Conservation (phyloP, 2,329 filamentous ascomycete genomes). For the Teratosphaeria pseudoeucalypti region DNA sequence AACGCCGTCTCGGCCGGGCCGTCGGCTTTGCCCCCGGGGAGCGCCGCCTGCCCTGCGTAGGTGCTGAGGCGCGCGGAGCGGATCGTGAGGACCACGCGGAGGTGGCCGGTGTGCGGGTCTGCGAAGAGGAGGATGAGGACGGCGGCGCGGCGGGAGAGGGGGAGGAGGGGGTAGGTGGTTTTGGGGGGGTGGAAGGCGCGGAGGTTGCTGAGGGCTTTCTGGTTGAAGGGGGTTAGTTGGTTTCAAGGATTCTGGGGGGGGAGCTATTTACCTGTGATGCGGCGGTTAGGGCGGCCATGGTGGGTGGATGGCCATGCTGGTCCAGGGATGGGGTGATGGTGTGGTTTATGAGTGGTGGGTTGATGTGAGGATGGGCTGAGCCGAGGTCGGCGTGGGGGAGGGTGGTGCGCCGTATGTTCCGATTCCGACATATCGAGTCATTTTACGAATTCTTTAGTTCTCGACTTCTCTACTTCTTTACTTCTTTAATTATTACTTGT, state of each 20-base stretch:
- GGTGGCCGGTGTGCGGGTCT: slow-evolving; percentile 60
- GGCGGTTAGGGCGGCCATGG: slow-evolving; percentile 24
- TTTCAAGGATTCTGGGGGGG: neutral
- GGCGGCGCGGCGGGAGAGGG: slow-evolving; percentile 61
- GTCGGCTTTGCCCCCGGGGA: slow-evolving; percentile 48
- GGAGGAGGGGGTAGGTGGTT: slow-evolving; percentile 47
- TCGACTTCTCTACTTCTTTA: too few relatives aligned
- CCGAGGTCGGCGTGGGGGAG: neutral
- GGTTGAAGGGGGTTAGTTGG: neutral
- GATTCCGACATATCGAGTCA: too few relatives aligned
- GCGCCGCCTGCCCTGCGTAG: slow-evolving; percentile 35
- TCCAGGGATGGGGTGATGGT: neutral
- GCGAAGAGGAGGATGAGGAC: slow-evolving; percentile 83
- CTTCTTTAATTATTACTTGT: too few relatives aligned
- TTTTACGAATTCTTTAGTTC: too few relatives aligned
- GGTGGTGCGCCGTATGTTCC: too few relatives aligned
- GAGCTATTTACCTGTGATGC: slow-evolving; percentile 19
- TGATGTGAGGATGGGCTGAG: neutral
- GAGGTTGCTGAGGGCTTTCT: slow-evolving; percentile 45
- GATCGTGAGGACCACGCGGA: slow-evolving; percentile 57
- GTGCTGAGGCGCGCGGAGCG: slow-evolving; percentile 48
- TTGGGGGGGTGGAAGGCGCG: slow-evolving; percentile 47
- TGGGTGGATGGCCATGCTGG: slow-evolving; percentile 10
- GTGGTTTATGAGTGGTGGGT: neutral
- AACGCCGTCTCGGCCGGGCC: slow-evolving; percentile 48